Percentiles rank a stretch among this genome's conserved stretches.
Evolutionary conservation across 768 basidiomycete genomes (phyloP).

Genomic region (Austroboletus eburneus): DNA sequence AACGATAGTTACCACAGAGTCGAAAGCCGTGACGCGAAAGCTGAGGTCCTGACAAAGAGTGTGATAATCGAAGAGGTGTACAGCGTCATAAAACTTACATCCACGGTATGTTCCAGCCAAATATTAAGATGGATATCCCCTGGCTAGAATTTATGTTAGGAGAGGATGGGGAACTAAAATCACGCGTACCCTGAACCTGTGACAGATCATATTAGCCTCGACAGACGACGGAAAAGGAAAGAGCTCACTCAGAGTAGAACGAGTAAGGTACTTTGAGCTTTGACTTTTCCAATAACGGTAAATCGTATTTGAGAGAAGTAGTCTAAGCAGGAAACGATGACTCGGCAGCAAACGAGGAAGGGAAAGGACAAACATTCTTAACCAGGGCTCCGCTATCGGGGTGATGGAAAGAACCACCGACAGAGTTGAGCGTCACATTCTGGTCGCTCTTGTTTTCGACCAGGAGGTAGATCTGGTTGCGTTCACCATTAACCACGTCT

Average conservation of each 20-base stretch:
- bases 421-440: conserved; percentile 62
- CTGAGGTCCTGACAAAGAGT: conserved; percentile 42
- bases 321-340: conserved; percentile 40
- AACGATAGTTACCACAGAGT: conserved; percentile 72
- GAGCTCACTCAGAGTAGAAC: conserved; percentile 84
- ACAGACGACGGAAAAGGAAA: neutral
- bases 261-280: conserved; percentile 65
- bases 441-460: conserved; percentile 75
- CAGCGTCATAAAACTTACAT: conserved; percentile 40
- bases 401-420: conserved; percentile 66
- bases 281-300: conserved; percentile 49
- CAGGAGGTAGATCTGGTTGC: conserved; percentile 58
- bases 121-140: conserved; percentile 70
- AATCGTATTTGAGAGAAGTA: conserved; percentile 49
- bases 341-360: neutral
- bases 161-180: neutral
- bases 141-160: conserved; percentile 41
- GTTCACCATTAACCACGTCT: conserved; percentile 85
- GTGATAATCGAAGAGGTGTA: neutral
- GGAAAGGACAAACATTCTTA: conserved; percentile 58
- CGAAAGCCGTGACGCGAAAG: conserved; percentile 65
- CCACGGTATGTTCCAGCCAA: conserved; percentile 68
- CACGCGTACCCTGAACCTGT: conserved; percentile 56
- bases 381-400: conserved; percentile 58
- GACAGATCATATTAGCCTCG: conserved; percentile 5